Evolutionary conservation across 768 basidiomycete genomes (phyloP).

Genomic region (Mycena olivaceomarginata): DNA sequence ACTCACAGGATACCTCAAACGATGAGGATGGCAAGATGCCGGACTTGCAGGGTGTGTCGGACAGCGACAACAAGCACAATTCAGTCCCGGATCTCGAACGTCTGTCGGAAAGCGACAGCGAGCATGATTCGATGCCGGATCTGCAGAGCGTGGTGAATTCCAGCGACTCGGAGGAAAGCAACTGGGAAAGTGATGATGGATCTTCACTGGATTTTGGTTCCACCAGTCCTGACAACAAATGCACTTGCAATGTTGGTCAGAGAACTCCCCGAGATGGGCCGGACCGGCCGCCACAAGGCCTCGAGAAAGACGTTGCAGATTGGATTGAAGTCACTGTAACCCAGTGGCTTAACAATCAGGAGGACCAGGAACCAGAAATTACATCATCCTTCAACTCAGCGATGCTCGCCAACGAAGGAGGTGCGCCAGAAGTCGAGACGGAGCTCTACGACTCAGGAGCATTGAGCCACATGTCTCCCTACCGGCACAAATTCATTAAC

Average conservation of each 20-base stretch:
- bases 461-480: conserved; percentile 58
- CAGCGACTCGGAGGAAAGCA: conserved; percentile 3
- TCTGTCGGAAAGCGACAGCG: not conserved
- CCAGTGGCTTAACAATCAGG: conserved; percentile 30
- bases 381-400: conserved; percentile 16
- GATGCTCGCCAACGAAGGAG: conserved; percentile 27
- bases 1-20: too few species aligned
- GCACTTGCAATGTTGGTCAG: not conserved
- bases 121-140: conserved; percentile 1
- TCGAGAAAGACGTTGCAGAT: not conserved
- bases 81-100: not conserved
- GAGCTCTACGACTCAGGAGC: conserved; percentile 61
- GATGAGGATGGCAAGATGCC: too few species aligned
- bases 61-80: too few species aligned
- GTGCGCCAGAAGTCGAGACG: conserved; percentile 37
- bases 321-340: conserved; percentile 20
- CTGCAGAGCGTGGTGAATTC: conserved; percentile 3
- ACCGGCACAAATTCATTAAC: conserved; percentile 53
- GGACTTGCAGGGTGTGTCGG: too few species aligned
- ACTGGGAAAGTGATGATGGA: conserved; percentile 27
- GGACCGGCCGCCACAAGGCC: not conserved
- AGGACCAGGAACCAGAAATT: conserved; percentile 15
- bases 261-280: conserved; percentile 4
- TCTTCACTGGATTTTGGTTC: conserved; percentile 1
- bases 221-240: conserved; percentile 10